Percentiles rank a stretch among this genome's conserved stretches.
phyloP scores from a whole-genome alignment of 2,329 filamentous ascomycete genomes.

The Epichloe uncinata region DNA sequence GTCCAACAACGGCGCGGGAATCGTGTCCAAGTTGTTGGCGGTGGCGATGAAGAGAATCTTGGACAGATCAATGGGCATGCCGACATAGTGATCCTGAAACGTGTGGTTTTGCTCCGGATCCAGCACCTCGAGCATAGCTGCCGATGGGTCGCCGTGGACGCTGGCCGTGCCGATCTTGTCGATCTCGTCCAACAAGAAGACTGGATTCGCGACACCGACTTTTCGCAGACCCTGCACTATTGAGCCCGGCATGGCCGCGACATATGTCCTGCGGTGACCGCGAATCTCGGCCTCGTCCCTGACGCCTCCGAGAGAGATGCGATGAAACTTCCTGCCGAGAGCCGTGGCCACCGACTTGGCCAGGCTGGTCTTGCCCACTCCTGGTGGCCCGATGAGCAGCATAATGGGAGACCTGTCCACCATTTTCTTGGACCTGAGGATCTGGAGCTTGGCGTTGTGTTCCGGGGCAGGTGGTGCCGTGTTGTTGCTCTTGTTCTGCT shows the following conservation, averaged over 20 bases:
- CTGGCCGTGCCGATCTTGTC: conserved; percentile 90
- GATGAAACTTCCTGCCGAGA: conserved; percentile 87
- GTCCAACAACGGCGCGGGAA: conserved; percentile 84
- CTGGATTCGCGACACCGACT: conserved; percentile 87
- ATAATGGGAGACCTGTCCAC: conserved; percentile 93
- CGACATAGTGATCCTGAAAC: conserved; percentile 93
- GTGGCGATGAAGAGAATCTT: conserved; percentile 97
- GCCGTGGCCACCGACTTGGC: conserved; percentile 88
- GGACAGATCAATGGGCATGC: conserved; percentile 87
- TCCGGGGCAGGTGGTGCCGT: conserved; percentile 12
- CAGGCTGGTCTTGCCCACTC: conserved; percentile 90
- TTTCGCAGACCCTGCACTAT: conserved; percentile 92
- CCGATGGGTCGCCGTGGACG: conserved; percentile 88
- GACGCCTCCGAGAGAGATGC: conserved; percentile 91
- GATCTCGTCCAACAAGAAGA: conserved; percentile 92
- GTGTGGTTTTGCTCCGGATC: conserved; percentile 94
- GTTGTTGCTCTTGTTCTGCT: neutral
- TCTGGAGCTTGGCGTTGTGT: conserved; percentile 50
- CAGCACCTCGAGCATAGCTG: conserved; percentile 94
- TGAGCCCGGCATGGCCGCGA: conserved; percentile 95
- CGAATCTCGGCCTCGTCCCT: conserved; percentile 94
- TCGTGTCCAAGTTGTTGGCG: conserved; percentile 88
- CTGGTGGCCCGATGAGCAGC: conserved; percentile 82
- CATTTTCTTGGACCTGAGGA: conserved; percentile 71
- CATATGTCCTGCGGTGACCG: conserved; percentile 88